Percentiles rank a stretch among this genome's conserved stretches.
phyloP scores from a whole-genome alignment of 345 rosid genomes.

The Reutealis trisperma region DNA sequence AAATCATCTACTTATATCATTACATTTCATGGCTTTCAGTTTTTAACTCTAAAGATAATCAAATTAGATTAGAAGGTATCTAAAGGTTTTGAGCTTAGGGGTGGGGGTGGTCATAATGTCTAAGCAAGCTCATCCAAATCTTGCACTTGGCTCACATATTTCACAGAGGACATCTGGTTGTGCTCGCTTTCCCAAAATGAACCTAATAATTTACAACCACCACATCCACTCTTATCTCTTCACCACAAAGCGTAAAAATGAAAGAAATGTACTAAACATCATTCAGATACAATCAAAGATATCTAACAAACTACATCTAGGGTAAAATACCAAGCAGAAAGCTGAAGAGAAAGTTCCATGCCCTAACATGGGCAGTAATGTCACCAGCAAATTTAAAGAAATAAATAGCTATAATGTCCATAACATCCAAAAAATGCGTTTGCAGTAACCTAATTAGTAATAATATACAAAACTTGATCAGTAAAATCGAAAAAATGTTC shows the following conservation, averaged over 20 bases:
- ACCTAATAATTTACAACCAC: not conserved
- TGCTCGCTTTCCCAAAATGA: not conserved
- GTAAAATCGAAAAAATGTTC: not conserved
- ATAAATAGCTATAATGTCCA: not conserved
- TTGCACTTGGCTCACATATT: not conserved
- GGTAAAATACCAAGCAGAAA: not conserved
- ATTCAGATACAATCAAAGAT: not conserved
- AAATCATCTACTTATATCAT: not conserved
- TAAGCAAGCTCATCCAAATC: not conserved
- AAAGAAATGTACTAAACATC: not conserved
- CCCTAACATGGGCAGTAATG: not conserved
- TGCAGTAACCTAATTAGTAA: not conserved
- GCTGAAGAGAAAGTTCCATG: not conserved
- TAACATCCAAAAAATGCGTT: not conserved
- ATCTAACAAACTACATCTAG: slow-evolving; percentile 8
- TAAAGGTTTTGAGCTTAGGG: not conserved
- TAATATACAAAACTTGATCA: not conserved
- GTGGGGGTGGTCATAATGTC: not conserved
- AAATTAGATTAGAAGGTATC: not conserved
- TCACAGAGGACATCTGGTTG: not conserved
- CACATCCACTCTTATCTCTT: not conserved
- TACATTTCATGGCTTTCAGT: not conserved
- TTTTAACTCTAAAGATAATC: not conserved
- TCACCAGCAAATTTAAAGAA: not conserved
- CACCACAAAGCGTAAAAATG: not conserved